Evolutionary conservation across 2,329 filamentous ascomycete genomes (phyloP).

Genomic region (Ophiostoma ulmi): DNA sequence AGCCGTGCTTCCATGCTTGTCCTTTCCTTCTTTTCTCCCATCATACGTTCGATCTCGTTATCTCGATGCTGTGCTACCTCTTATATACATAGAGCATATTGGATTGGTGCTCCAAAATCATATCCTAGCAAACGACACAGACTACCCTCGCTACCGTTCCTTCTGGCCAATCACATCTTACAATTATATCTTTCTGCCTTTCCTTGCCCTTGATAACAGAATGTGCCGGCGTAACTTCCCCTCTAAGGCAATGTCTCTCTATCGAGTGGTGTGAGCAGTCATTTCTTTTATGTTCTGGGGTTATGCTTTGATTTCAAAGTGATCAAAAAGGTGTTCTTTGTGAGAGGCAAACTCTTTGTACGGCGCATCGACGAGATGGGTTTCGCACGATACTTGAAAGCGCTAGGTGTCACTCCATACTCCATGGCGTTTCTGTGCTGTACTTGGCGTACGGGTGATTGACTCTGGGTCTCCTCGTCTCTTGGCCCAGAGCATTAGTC

Average conservation of each 20-base stretch:
- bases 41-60: background rate
- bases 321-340: background rate
- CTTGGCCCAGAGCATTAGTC: background rate
- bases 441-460: slow-evolving; percentile 9
- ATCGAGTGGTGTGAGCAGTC: slow-evolving; percentile 13
- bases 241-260: slow-evolving; percentile 1
- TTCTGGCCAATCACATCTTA: background rate
- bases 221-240: slow-evolving; percentile 2
- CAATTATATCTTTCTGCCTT: background rate
- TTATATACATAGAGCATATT: background rate
- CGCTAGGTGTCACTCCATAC: background rate
- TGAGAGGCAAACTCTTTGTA: too few species aligned
- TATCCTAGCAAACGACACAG: background rate
- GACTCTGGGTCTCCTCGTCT: background rate
- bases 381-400: too few species aligned
- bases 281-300: background rate
- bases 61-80: background rate
- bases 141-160: background rate
- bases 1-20: background rate
- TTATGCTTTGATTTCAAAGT: background rate
- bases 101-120: background rate
- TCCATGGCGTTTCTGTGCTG: background rate
- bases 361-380: too few species aligned
- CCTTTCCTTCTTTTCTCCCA: background rate
- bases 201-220: slow-evolving; percentile 3